phyloP scores from a whole-genome alignment of 306 rosid genomes.

The Glycyrrhiza uralensis region DNA sequence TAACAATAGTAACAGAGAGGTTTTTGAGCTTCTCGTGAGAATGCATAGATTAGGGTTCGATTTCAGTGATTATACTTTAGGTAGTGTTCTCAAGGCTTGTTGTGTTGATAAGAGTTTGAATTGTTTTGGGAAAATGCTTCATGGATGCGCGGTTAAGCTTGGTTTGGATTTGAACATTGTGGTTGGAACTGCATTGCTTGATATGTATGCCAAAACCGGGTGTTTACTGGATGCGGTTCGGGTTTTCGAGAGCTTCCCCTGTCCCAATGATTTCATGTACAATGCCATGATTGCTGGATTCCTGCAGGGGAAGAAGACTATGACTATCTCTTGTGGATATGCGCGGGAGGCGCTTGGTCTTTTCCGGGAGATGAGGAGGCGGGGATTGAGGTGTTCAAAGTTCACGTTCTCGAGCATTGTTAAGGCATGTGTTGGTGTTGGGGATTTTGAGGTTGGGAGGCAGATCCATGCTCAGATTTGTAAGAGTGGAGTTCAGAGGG shows the following conservation, averaged over 20 bases:
- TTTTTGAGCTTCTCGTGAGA: conserved; percentile 26
- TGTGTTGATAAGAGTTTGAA: conserved; percentile 19
- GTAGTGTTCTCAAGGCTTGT: conserved; percentile 53
- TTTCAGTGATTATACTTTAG: conserved; percentile 49
- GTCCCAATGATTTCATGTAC: conserved; percentile 40
- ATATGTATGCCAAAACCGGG: conserved; percentile 57
- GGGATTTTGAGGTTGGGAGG: conserved; percentile 40
- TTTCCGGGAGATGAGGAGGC: conserved; percentile 44
- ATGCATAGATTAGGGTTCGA: conserved; percentile 45
- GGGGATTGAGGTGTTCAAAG: conserved; percentile 49
- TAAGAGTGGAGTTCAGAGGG: conserved; percentile 41
- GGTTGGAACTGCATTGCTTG: conserved; percentile 53
- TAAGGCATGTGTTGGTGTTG: conserved; percentile 42
- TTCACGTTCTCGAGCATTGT: conserved; percentile 54
- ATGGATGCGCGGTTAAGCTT: conserved; percentile 37
- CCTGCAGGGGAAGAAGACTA: conserved; percentile 37
- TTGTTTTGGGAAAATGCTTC: conserved; percentile 41
- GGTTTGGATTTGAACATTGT: conserved; percentile 47
- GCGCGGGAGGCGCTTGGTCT: conserved; percentile 40
- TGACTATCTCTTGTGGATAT: conserved; percentile 6
- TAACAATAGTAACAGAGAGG: conserved; percentile 10
- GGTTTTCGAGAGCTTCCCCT: conserved; percentile 31
- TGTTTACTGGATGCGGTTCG: conserved; percentile 36
- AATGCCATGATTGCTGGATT: conserved; percentile 59
- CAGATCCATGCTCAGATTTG: conserved; percentile 55